These are phyloP conservation scores for Pisolithus microcarpus DNA, from an alignment of 768 basidiomycete genomes.

Conservation along the genomic window DNA sequence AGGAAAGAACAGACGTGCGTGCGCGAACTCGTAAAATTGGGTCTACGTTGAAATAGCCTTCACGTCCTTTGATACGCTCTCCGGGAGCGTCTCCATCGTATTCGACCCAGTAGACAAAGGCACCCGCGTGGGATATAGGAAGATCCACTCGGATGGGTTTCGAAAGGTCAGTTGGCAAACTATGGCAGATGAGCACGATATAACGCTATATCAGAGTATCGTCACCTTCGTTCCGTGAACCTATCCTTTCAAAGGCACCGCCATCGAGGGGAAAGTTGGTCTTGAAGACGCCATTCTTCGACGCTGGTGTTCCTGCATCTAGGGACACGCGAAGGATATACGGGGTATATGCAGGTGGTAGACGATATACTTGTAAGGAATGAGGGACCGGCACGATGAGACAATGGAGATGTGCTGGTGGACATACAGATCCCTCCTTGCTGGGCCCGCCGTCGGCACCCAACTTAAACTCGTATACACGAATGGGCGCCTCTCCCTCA, in stretches of 20 bases:
- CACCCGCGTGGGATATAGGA: constrained; percentile 93
- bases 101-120: constrained; percentile 93
- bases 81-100: constrained; percentile 61
- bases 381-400: constrained; percentile 4
- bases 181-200: constrained; percentile 27
- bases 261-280: constrained; percentile 97
- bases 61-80: constrained; percentile 68
- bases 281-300: constrained; percentile 86
- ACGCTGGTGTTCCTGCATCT: constrained; percentile 86
- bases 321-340: constrained; percentile 89
- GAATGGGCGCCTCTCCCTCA: constrained; percentile 56
- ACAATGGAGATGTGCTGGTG: neutral
- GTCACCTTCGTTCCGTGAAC: constrained; percentile 73
- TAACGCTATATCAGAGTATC: neutral
- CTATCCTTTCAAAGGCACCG: constrained; percentile 72
- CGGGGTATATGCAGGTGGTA: constrained; percentile 83
- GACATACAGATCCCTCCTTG: constrained; percentile 73
- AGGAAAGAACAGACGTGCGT: constrained; percentile 66
- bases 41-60: constrained; percentile 96
- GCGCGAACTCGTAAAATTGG: constrained; percentile 73
- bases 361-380: constrained; percentile 74
- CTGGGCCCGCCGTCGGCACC: constrained; percentile 88
- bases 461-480: constrained; percentile 80
- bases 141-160: constrained; percentile 92
- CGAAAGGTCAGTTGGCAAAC: constrained; percentile 78